A percentile compares a stretch with the other conserved stretches of the same genome.
Conservation (phyloP, 2,329 filamentous ascomycete genomes). For the Apiospora kogelbergensis region DNA sequence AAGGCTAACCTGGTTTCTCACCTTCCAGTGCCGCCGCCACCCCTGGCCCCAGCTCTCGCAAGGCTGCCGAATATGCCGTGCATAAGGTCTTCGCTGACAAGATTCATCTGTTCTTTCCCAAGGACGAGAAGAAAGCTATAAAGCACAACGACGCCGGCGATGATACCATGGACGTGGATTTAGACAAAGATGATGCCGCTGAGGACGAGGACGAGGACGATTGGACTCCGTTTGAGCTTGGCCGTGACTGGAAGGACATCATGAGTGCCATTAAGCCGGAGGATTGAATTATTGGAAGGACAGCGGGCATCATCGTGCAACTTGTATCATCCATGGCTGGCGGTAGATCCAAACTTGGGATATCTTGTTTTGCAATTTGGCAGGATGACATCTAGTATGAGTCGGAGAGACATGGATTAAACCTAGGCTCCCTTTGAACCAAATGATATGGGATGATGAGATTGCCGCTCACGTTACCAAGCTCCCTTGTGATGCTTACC, state of each 20-base stretch:
- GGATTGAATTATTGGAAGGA: background rate
- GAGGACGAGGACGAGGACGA: background rate
- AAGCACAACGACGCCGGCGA: too few relatives aligned
- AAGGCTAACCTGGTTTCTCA: background rate
- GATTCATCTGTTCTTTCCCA: background rate
- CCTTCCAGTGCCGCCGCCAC: background rate
- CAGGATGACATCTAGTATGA: too few relatives aligned
- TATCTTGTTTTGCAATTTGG: too few relatives aligned
- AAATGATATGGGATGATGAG: too few relatives aligned
- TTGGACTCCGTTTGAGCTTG: background rate
- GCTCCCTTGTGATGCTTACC: too few relatives aligned
- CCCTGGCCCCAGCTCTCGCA: background rate
- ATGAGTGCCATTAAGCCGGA: background rate
- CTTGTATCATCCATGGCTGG: too few relatives aligned
- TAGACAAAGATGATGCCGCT: background rate
- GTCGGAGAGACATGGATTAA: too few relatives aligned
- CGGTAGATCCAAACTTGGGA: too few relatives aligned
- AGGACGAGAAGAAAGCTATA: background rate
- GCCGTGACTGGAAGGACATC: background rate
- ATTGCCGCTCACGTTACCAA: too few relatives aligned
- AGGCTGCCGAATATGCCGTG: constrained; percentile 6
- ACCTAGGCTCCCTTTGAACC: too few relatives aligned
- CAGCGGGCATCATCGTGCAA: too few relatives aligned
- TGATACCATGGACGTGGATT: background rate
- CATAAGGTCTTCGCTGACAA: constrained; percentile 25